Percentiles rank a stretch among this genome's conserved stretches.
These are phyloP conservation scores for Scheffersomyces lignicola DNA, from an alignment of 1,139 yeast genomes.

Conservation along the genomic window DNA sequence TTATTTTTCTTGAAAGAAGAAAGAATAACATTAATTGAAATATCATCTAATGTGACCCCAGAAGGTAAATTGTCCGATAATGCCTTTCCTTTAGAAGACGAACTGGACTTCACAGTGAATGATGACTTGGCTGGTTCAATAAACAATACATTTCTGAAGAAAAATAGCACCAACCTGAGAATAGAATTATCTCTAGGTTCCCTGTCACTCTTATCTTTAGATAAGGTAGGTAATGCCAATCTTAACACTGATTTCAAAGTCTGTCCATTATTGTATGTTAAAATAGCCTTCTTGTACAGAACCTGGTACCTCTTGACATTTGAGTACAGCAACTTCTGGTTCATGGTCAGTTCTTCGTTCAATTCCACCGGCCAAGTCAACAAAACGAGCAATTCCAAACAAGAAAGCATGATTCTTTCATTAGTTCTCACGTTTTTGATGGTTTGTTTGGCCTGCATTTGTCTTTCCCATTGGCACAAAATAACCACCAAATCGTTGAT, in stretches of 20 bases:
- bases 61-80: slow-evolving; percentile 51
- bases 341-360: slow-evolving; percentile 48
- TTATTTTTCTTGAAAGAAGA: slow-evolving; percentile 61
- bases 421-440: slow-evolving; percentile 35
- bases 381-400: slow-evolving; percentile 78
- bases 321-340: slow-evolving; percentile 59
- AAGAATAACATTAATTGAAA: slow-evolving; percentile 61
- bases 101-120: slow-evolving; percentile 39
- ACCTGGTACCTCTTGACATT: slow-evolving; percentile 66
- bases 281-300: slow-evolving; percentile 66
- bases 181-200: slow-evolving; percentile 73
- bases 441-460: slow-evolving; percentile 21
- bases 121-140: slow-evolving; percentile 69
- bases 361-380: slow-evolving; percentile 80
- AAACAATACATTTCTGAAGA: slow-evolving; percentile 72
- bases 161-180: slow-evolving; percentile 66
- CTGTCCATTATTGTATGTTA: slow-evolving; percentile 59
- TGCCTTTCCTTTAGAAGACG: slow-evolving; percentile 26
- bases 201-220: slow-evolving; percentile 56
- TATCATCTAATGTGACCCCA: slow-evolving; percentile 60
- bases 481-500: slow-evolving; percentile 74
- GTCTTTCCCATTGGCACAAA: slow-evolving; percentile 70
- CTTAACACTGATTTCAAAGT: slow-evolving; percentile 71
- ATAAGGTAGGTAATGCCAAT: slow-evolving; percentile 65
- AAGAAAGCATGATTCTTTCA: slow-evolving; percentile 66